Base-by-base conservation (phyloP, 192 early-diverging fungal species). In the Podochytrium sp. region DNA sequence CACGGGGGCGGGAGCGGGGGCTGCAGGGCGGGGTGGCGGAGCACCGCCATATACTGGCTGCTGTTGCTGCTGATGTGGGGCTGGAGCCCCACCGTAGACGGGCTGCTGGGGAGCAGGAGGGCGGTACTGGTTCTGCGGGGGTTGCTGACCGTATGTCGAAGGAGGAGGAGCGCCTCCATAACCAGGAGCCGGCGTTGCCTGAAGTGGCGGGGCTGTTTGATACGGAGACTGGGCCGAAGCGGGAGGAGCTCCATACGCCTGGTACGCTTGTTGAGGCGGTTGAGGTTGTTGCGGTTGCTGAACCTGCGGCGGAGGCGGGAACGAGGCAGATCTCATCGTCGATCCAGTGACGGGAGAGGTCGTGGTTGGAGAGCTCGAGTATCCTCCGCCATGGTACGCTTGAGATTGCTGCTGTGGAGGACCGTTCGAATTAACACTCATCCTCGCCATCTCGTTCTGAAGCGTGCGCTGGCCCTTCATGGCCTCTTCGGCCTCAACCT, bases 401-500 rank as follows among this genome's bases (percentile, higher is more conserved):
- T 27, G 5, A 64, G 39, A 40, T 5, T 62, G 43, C 4, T 67
- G 5, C 41, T 47, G 64, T 51, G 43, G 18, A n/a, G 34, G 40
- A n/a, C 16, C 7, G 35, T 34, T 35, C 14, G 51, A 55, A 16
- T 39, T 7, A 57, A 88, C 43, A 39, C 67, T 83, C 38, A 88
- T 50, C 27, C 76, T 50, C 5, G 83, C 84, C 41, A 95, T 72
- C 71, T 91, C 83, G 30, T 90, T 86, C 38, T 86, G 83, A 16
- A 94, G 66, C 23, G 82, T 65, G 49, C 81, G 82, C 43, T 92
- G 90, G 53, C 92, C 90, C 20, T 86, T 78, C 35, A 82, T 80
- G 32, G 87, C 86, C 33, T 86, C 69, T 10, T 77, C 78, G 1
- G 79, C 80, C 30, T 90, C 79, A 20, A 93, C 74, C 6, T 79